These are phyloP conservation scores for Cucurbitaria berberidis DNA, from an alignment of 2,329 filamentous ascomycete species.

Conservation along the genomic window DNA sequence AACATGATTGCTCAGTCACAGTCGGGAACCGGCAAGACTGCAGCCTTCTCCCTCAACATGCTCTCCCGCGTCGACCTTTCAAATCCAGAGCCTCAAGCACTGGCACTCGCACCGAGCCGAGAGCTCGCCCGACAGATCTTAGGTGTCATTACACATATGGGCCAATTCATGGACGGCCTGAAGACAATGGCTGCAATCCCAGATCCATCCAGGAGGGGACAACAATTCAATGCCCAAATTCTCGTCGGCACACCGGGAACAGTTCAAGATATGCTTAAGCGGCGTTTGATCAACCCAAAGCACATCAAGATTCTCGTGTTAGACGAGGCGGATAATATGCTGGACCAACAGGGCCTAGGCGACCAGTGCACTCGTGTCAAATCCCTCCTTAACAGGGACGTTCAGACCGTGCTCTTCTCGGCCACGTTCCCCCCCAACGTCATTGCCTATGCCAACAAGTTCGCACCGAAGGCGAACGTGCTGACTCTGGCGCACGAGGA, in stretches of 20 bases:
- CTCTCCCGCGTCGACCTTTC: slow-evolving; percentile 82
- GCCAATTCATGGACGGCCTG: slow-evolving; percentile 78
- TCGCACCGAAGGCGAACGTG: slow-evolving; percentile 84
- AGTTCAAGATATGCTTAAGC: slow-evolving; percentile 83
- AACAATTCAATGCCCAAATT: slow-evolving; percentile 75
- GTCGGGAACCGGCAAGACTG: slow-evolving; percentile 97
- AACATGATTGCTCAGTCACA: slow-evolving; percentile 99
- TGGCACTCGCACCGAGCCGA: slow-evolving; percentile 89
- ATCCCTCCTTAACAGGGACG: slow-evolving; percentile 69
- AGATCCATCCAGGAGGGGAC: slow-evolving; percentile 71
- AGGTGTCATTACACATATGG: slow-evolving; percentile 82
- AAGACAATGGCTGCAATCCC: slow-evolving; percentile 83
- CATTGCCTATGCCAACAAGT: slow-evolving; percentile 79
- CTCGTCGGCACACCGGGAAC: slow-evolving; percentile 95
- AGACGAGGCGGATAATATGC: slow-evolving; percentile 98
- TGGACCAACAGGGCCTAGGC: slow-evolving; percentile 92
- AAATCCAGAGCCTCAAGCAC: slow-evolving; percentile 76
- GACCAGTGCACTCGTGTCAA: slow-evolving; percentile 95
- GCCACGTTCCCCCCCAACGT: slow-evolving; percentile 91
- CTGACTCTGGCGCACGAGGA: slow-evolving; percentile 89
- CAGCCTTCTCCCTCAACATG: slow-evolving; percentile 92
- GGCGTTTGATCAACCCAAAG: slow-evolving; percentile 73
- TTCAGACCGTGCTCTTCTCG: slow-evolving; percentile 95
- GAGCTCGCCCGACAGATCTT: slow-evolving; percentile 95
- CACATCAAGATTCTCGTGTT: slow-evolving; percentile 83